Base-by-base conservation (phyloP, 768 basidiomycete genomes). In the Russula sp. region DNA sequence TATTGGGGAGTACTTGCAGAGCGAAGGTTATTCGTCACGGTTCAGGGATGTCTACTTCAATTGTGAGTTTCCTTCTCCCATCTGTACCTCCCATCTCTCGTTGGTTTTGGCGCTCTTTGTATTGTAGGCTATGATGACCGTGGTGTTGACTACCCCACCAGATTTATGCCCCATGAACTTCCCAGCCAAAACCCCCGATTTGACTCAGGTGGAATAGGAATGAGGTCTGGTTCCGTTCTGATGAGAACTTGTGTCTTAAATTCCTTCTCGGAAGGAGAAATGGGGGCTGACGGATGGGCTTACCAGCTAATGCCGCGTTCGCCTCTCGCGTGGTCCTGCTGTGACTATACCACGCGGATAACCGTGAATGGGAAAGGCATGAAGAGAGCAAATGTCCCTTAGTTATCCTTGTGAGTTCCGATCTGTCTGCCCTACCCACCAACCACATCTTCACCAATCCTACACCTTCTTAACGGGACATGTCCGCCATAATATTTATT, bases 131-230 rank as follows among this genome's bases (percentile, higher is more conserved):
- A 87, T 92, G 87, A 89, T 87, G 9, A 88, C 88, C 1, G 86
- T 87, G 2, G 85, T 92, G 46, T 92, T 89, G 89, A 89, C 84
- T 50, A 90, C 87, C 0, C 85, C 88, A 0, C 85, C 89, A 13
- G 84, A 85, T 66, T 81, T 83, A 69, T 89, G 87, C 67, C 79
- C 83, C 2, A 73, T 85, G 55, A 86, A 88, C 67, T 89, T 92
- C 69, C 89, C 89, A 11, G 87, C 85, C 0, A 78, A 76, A 48
- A 89, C 89, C 0, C 0, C 73, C 7, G 30, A 8, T 30, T 4
- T 6, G 30, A 30, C 7, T 6, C 30, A 30, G 30, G 30, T 92
- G 89, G 86, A 88, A 78, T 68, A 76, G 75, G 67, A 91, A 92
- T 67, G 81, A 86, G 63, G 87, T 80, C 0, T 79, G 89, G 0